phyloP scores from a whole-genome alignment of 208 protist genomes.

The Acanthamoeba divionensis region DNA sequence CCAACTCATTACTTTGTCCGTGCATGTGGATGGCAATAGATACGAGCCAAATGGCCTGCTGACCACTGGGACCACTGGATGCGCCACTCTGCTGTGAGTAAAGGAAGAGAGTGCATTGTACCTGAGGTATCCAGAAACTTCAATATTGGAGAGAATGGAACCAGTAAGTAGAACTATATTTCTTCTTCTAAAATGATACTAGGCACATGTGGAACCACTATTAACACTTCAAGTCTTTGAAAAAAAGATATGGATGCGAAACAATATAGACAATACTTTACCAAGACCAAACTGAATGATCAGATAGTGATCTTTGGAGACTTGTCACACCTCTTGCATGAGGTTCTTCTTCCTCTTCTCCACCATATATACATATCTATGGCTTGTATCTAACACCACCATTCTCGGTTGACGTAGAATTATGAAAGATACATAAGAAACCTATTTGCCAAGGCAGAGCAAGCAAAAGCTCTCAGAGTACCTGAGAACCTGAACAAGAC shows the following conservation, averaged over 20 bases:
- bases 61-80: constrained; percentile 83
- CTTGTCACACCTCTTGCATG: neutral
- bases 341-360: neutral
- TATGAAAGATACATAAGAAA: neutral
- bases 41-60: constrained; percentile 69
- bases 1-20: neutral
- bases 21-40: neutral
- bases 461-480: neutral
- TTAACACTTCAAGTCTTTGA: neutral
- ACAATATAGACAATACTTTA: neutral
- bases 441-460: neutral
- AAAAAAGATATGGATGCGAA: neutral
- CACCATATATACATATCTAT: neutral
- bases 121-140: constrained; percentile 60
- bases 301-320: neutral
- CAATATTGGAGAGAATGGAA: constrained; percentile 54
- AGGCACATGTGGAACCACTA: neutral
- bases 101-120: constrained; percentile 49
- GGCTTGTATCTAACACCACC: neutral
- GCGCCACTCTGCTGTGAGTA: constrained; percentile 26
- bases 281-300: constrained; percentile 41
- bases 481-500: neutral
- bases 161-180: neutral
- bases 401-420: neutral
- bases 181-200: neutral